A percentile compares a stretch with the other conserved stretches of the same genome.
These are phyloP conservation scores for Scleroderma citrinum DNA, from an alignment of 768 basidiomycete species.

Conservation along the genomic window DNA sequence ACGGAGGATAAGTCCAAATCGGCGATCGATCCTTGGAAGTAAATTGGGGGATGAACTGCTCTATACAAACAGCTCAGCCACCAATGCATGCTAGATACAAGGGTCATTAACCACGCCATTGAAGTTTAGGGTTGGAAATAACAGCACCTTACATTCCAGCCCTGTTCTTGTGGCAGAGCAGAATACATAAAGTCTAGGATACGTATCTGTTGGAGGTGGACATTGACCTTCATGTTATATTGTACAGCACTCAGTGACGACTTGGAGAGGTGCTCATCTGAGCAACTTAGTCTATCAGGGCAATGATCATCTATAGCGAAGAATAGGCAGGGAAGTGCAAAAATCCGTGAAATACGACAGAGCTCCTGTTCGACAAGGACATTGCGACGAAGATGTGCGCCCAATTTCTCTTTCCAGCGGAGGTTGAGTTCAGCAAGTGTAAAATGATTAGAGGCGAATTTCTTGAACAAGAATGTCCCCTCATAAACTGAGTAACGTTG, in stretches of 20 bases:
- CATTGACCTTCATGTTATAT: background rate
- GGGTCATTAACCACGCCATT: no score
- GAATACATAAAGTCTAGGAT: background rate
- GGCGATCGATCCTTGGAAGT: background rate
- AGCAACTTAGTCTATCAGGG: background rate
- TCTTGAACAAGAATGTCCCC: background rate
- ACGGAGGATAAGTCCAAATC: background rate
- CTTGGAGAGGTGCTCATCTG: background rate
- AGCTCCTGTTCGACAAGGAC: background rate
- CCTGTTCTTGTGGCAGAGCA: background rate
- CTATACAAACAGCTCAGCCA: no score
- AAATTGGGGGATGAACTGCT: background rate
- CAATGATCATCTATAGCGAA: background rate
- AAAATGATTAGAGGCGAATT: background rate
- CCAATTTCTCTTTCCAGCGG: background rate
- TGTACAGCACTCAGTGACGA: background rate
- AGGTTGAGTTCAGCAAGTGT: background rate
- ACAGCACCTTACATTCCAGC: background rate
- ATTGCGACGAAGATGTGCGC: background rate
- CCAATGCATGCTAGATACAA: no score
- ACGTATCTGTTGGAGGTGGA: background rate
- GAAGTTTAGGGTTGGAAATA: no score
- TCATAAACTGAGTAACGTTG: background rate
- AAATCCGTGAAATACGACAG: background rate
- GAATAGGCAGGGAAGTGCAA: background rate